These are phyloP conservation scores for Paramecium caudatum DNA, from an alignment of 73 alveolate species.

Conservation along the genomic window DNA sequence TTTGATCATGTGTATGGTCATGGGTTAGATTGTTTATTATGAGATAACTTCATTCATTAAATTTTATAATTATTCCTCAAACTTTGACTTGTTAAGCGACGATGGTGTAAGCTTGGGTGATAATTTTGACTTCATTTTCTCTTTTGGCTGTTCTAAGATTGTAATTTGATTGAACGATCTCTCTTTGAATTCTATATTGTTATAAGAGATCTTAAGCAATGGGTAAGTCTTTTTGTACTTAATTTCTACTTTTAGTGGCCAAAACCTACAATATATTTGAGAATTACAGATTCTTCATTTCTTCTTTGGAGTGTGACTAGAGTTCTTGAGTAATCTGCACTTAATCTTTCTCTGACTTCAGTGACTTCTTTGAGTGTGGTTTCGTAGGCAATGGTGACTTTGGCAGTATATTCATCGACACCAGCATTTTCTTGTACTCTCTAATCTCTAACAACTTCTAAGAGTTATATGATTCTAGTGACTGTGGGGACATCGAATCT, in stretches of 20 bases:
- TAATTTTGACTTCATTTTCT: slow-evolving; percentile 63
- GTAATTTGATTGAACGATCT: not conserved
- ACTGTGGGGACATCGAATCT: slow-evolving; percentile 65
- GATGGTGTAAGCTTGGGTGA: slow-evolving; percentile 59
- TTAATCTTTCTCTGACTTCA: slow-evolving; percentile 58
- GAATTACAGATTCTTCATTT: slow-evolving; percentile 48
- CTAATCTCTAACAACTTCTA: slow-evolving; percentile 38
- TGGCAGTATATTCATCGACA: not conserved
- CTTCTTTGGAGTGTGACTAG: slow-evolving; percentile 1
- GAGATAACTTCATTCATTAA: not conserved
- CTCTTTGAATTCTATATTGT: slow-evolving; percentile 54
- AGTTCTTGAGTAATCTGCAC: slow-evolving; percentile 47
- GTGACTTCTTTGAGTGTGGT: slow-evolving; percentile 45
- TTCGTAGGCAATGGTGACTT: slow-evolving; percentile 1
- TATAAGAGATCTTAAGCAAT: slow-evolving; percentile 37
- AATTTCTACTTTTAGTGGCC: slow-evolving; percentile 6
- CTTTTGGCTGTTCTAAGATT: slow-evolving; percentile 37
- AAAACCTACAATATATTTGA: not conserved
- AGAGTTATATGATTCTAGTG: slow-evolving; percentile 18
- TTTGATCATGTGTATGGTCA: not conserved
- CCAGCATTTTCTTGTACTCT: slow-evolving; percentile 13
- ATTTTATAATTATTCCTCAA: not conserved
- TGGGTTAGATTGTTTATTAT: not conserved
- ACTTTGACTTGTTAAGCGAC: slow-evolving; percentile 65
- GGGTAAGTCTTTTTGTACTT: slow-evolving; percentile 58